Evolutionary conservation across 208 protist genomes (phyloP).

Genomic region (Leishmania braziliensis): DNA sequence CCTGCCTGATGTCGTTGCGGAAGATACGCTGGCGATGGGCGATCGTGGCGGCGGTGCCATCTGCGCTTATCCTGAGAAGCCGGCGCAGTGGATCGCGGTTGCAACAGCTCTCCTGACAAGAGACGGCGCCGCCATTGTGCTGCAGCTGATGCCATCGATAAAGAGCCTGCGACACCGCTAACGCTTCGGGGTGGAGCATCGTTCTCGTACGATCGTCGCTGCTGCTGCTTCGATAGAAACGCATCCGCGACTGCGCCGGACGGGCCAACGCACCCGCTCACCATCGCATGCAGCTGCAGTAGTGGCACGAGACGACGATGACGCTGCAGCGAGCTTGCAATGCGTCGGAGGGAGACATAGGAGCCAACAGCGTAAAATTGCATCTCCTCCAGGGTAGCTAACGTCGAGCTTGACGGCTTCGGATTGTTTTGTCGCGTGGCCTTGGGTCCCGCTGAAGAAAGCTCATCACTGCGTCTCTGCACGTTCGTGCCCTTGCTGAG

Average conservation of each 20-base stretch:
- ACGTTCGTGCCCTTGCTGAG: not conserved
- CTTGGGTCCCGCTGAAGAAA: not conserved
- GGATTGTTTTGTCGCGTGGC: not conserved
- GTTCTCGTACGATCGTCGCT: not conserved
- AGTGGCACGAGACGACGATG: conserved; percentile 62
- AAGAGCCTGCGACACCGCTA: too few species aligned
- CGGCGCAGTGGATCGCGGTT: not conserved
- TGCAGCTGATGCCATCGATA: conserved; percentile 5
- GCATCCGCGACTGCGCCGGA: not conserved
- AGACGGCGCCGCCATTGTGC: conserved; percentile 13
- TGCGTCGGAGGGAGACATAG: conserved; percentile 61
- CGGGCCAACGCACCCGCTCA: conserved; percentile 26
- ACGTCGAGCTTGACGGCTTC: not conserved
- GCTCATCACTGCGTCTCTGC: not conserved
- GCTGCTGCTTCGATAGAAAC: not conserved
- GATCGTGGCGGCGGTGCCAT: not conserved
- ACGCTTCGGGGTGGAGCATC: not conserved
- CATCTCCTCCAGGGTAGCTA: conserved; percentile 10
- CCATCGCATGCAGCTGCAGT: conserved; percentile 43
- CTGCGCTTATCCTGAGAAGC: not conserved
- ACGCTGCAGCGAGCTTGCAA: conserved; percentile 54
- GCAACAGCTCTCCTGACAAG: conserved; percentile 7
- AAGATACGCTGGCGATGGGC: not conserved
- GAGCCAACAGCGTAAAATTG: conserved; percentile 62
- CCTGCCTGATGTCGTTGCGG: conserved; percentile 12